Evolutionary conservation across 2,329 filamentous ascomycete species (phyloP).

Genomic region (Sclerotiophoma versabilis): DNA sequence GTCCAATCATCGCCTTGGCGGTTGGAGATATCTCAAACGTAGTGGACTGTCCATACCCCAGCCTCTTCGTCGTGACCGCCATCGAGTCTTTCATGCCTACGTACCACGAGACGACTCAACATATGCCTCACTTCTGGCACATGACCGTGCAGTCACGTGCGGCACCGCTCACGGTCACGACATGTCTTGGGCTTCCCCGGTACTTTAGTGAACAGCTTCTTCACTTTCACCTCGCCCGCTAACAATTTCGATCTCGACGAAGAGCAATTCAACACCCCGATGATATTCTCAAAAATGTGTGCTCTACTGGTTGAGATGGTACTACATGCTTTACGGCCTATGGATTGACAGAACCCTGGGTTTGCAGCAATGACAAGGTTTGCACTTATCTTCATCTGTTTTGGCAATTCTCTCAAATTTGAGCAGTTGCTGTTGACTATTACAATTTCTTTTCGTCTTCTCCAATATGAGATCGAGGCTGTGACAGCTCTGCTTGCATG

Average conservation of each 20-base stretch:
- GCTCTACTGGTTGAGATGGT: too few relatives aligned
- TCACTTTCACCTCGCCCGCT: not conserved
- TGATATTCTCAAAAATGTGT: too few relatives aligned
- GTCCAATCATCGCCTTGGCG: constrained; percentile 37
- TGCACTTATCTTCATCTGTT: too few relatives aligned
- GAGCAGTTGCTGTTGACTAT: too few relatives aligned
- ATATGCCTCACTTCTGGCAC: not conserved
- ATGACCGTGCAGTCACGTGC: not conserved
- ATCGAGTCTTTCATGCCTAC: not conserved
- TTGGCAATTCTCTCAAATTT: too few relatives aligned
- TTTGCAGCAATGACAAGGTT: too few relatives aligned
- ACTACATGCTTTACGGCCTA: too few relatives aligned
- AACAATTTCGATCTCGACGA: too few relatives aligned
- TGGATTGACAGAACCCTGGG: too few relatives aligned
- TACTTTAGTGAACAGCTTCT: not conserved
- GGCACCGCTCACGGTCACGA: not conserved
- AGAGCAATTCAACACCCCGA: too few relatives aligned
- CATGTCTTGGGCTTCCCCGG: not conserved
- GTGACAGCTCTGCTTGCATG: not conserved
- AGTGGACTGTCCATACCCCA: constrained; percentile 12
- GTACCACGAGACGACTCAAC: constrained; percentile 1
- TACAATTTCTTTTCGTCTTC: too few relatives aligned
- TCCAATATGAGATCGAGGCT: too few relatives aligned
- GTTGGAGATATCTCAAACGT: constrained; percentile 30
- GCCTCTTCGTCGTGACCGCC: constrained; percentile 31